Percentiles rank a stretch among this genome's conserved stretches.
Evolutionary conservation across 345 rosid genomes (phyloP).

Genomic region (Gossypium turneri): DNA sequence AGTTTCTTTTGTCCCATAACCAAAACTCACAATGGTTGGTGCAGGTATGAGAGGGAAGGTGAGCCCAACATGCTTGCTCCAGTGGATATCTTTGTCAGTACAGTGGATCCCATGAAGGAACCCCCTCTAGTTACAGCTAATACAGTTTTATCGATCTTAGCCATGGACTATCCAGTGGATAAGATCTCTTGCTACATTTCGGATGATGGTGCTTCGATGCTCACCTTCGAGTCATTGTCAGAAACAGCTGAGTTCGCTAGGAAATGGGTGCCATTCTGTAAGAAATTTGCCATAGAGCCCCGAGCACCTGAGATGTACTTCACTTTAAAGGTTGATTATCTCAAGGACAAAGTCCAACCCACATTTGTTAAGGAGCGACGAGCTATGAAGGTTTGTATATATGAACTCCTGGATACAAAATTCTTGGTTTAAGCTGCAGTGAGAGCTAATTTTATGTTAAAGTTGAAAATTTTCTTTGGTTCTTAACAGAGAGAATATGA

Average conservation of each 20-base stretch:
- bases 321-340: constrained; percentile 74
- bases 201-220: constrained; percentile 97
- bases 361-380: constrained; percentile 91
- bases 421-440: background rate
- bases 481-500: constrained; percentile 80
- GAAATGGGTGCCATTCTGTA: constrained; percentile 89
- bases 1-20: background rate
- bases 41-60: constrained; percentile 84
- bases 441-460: constrained; percentile 6
- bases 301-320: constrained; percentile 81
- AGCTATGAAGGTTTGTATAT: constrained; percentile 78
- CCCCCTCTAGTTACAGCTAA: constrained; percentile 95
- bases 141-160: constrained; percentile 82
- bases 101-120: constrained; percentile 98
- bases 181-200: constrained; percentile 93
- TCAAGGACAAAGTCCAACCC: constrained; percentile 97
- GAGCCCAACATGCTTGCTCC: constrained; percentile 83
- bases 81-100: constrained; percentile 89
- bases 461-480: constrained; percentile 5
- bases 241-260: constrained; percentile 81
- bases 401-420: background rate
- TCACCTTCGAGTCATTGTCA: constrained; percentile 77
- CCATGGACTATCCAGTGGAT: constrained; percentile 93
- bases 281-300: constrained; percentile 64
- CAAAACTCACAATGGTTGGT: background rate